phyloP scores from a whole-genome alignment of 176 grass and related monocot genomes.

The Triticum aestivum region IWGSC_CS_RefSeq_v2.1 NC_057811.1:409032687-409033186 shows the following conservation, averaged over 20 bases:
- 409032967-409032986: constrained; percentile 68
- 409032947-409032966: constrained; percentile 57
- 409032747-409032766: constrained; percentile 76
- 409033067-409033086: constrained; percentile 94
- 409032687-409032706: constrained; percentile 97
- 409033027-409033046: constrained; percentile 80
- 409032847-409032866: constrained; percentile 78
- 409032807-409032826: constrained; percentile 70
- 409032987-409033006: constrained; percentile 77
- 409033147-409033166: constrained; percentile 68
- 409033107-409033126: constrained; percentile 93
- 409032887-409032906: constrained; percentile 94
- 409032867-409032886: constrained; percentile 83
- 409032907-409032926: constrained; percentile 45
- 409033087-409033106: constrained; percentile 76
- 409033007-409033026: constrained; percentile 75
- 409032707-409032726: constrained; percentile 97
- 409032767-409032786: constrained; percentile 79
- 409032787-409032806: constrained; percentile 58
- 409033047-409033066: constrained; percentile 90
- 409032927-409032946: constrained; percentile 50
- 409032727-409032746: constrained; percentile 77
- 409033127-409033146: constrained; percentile 88
- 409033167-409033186: constrained; percentile 72
- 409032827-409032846: constrained; percentile 52